Percentiles rank a stretch among this genome's conserved stretches.
phyloP scores from a whole-genome alignment of 306 rosid genomes.

The Hippophae tibetana region DNA sequence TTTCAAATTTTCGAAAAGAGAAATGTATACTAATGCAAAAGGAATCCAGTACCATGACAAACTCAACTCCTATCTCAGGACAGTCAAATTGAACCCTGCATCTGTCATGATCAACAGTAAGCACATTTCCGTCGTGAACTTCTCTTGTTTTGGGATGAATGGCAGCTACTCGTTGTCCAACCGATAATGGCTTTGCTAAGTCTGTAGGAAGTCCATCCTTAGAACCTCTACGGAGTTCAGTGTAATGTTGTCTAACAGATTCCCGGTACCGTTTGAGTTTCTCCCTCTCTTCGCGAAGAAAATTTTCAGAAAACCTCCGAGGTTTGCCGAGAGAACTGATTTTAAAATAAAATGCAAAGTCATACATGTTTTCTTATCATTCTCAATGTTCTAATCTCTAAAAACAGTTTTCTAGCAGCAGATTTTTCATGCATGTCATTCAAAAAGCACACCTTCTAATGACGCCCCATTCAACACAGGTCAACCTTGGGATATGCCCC shows the following conservation, averaged over 20 bases:
- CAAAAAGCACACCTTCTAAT: conserved; percentile 59
- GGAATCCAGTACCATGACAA: conserved; percentile 50
- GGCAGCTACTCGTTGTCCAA: conserved; percentile 78
- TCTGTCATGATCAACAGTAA: conserved; percentile 57
- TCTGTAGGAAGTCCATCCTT: conserved; percentile 87
- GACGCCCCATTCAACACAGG: conserved; percentile 96
- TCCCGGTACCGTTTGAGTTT: conserved; percentile 86
- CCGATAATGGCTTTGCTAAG: conserved; percentile 73
- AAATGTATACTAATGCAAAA: background rate
- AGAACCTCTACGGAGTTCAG: conserved; percentile 74
- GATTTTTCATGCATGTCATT: conserved; percentile 6
- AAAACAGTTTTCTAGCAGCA: conserved; percentile 13
- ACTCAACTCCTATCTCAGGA: conserved; percentile 74
- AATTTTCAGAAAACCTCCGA: conserved; percentile 76
- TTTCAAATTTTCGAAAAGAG: background rate
- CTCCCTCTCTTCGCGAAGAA: conserved; percentile 70
- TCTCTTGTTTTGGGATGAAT: conserved; percentile 72
- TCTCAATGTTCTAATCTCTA: conserved; percentile 7
- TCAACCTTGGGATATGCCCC: conserved; percentile 89
- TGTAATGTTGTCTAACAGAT: conserved; percentile 76
- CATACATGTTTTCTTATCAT: background rate
- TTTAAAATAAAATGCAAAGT: conserved; percentile 20
- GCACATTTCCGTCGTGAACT: conserved; percentile 74
- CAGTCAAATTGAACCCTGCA: conserved; percentile 74
- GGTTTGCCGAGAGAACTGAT: conserved; percentile 95